A percentile compares a stretch with the other conserved stretches of the same genome.
Evolutionary conservation across 441 rosid genomes (phyloP).

Genomic region (Gossypium aridum): DNA sequence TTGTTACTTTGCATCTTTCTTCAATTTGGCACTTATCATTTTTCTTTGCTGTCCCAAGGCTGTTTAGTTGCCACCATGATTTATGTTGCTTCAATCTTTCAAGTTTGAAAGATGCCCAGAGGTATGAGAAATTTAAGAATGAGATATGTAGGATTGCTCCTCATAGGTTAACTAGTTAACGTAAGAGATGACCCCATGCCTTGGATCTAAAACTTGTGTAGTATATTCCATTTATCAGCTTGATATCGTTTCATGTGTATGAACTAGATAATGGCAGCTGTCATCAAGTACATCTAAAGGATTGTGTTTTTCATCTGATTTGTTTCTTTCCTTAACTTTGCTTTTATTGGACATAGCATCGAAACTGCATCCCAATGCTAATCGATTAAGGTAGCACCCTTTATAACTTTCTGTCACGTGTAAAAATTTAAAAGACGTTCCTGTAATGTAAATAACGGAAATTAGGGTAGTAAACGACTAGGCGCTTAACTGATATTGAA

Average conservation of each 20-base stretch:
- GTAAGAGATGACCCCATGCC: not conserved
- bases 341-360: not conserved
- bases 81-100: not conserved
- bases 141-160: not conserved
- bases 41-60: not conserved
- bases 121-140: not conserved
- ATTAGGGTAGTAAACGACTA: not conserved
- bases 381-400: not conserved
- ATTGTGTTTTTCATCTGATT: not conserved
- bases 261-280: not conserved
- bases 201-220: not conserved
- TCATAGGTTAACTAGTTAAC: not conserved
- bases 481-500: not conserved
- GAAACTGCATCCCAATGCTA: not conserved
- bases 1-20: not conserved
- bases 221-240: not conserved
- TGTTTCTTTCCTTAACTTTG: not conserved
- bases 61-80: not conserved
- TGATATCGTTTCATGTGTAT: not conserved
- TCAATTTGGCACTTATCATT: not conserved
- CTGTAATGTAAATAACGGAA: not conserved
- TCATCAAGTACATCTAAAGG: not conserved
- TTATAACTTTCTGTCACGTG: not conserved
- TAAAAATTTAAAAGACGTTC: not conserved
- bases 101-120: conserved; percentile 4